These are phyloP conservation scores for Fusarium drepaniforme DNA, from an alignment of 2,329 filamentous ascomycete species.

Conservation along the genomic window DNA sequence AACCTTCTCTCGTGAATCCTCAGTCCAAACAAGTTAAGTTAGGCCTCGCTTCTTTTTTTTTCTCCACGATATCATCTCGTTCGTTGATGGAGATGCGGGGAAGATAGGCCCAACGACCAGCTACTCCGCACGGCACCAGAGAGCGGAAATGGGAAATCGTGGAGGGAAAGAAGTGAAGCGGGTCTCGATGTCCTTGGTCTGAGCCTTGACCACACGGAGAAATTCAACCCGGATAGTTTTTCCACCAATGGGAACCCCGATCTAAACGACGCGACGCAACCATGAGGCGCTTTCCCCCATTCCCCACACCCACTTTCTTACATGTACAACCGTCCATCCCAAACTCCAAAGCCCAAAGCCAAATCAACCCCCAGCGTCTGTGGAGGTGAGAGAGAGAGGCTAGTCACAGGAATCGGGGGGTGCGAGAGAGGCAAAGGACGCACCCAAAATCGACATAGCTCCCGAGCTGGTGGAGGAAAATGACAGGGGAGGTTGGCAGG, in stretches of 20 bases:
- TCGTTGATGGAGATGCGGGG: constrained; percentile 26
- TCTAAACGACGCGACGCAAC: not conserved
- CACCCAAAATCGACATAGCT: constrained; percentile 31
- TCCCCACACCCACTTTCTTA: constrained; percentile 23
- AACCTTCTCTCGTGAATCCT: not conserved
- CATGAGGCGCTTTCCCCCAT: constrained; percentile 25
- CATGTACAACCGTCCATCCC: not conserved
- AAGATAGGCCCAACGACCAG: constrained; percentile 22
- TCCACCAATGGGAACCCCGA: constrained; percentile 24
- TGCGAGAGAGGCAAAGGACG: constrained; percentile 7
- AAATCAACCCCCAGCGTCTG: constrained; percentile 13
- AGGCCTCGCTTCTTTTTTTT: constrained; percentile 5
- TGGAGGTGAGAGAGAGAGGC: not conserved
- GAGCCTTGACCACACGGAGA: constrained; percentile 20
- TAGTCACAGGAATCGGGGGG: not conserved
- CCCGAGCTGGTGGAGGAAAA: constrained; percentile 34
- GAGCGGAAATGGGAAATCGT: constrained; percentile 18
- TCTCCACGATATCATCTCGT: constrained; percentile 22
- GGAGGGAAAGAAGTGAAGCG: constrained; percentile 19
- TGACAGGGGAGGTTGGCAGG: constrained; percentile 22
- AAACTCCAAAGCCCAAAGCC: constrained; percentile 3
- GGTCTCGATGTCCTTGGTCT: not conserved
- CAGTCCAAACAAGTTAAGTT: not conserved
- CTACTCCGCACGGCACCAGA: constrained; percentile 36
- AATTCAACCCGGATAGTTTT: not conserved